These are phyloP conservation scores for Lagenidium giganteum DNA, from an alignment of 352 stramenopile genomes.

Conservation along the genomic window DNA sequence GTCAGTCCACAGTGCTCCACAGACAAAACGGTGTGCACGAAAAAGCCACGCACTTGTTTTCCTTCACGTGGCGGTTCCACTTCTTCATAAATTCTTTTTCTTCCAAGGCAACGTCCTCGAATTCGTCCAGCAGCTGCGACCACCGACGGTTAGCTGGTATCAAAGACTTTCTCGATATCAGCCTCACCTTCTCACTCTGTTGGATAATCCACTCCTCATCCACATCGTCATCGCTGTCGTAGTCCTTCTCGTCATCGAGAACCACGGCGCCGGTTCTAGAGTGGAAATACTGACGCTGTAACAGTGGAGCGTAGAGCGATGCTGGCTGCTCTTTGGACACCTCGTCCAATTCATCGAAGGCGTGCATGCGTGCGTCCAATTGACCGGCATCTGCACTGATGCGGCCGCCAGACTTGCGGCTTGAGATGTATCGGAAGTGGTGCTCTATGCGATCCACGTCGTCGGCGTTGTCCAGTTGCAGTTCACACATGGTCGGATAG, in stretches of 20 bases:
- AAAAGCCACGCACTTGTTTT: constrained; percentile 44
- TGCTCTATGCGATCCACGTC: constrained; percentile 54
- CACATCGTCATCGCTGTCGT: constrained; percentile 86
- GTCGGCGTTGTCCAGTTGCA: constrained; percentile 42
- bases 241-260: constrained; percentile 77
- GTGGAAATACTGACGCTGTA: constrained; percentile 87
- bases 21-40: neutral
- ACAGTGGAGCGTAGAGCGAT: constrained; percentile 66
- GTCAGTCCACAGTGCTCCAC: neutral
- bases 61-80: constrained; percentile 84
- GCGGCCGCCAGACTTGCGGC: neutral
- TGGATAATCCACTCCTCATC: constrained; percentile 87
- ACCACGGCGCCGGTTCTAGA: constrained; percentile 80
- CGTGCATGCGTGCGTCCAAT: constrained; percentile 59
- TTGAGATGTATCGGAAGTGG: constrained; percentile 59
- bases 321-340: constrained; percentile 43
- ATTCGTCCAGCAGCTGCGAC: constrained; percentile 74
- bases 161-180: neutral
- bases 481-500: constrained; percentile 40
- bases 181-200: constrained; percentile 71
- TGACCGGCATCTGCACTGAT: neutral
- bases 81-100: constrained; percentile 90
- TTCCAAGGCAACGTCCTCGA: constrained; percentile 82
- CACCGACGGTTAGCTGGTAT: no score
- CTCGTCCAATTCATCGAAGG: constrained; percentile 70